phyloP scores from a whole-genome alignment of 2,329 filamentous ascomycete genomes.

The Camptophora hylomeconis region DNA sequence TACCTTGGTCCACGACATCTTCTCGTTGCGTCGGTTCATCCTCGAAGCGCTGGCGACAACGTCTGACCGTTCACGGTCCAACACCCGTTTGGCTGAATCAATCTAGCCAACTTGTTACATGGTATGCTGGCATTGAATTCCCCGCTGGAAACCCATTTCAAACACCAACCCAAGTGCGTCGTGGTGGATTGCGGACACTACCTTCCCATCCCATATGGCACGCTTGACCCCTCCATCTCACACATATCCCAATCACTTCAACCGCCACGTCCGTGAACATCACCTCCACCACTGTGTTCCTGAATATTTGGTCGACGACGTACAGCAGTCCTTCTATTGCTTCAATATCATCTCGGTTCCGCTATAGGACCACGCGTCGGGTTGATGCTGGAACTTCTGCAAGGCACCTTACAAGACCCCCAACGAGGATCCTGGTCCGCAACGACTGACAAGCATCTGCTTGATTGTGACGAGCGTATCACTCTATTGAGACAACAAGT shows the following conservation, averaged over 20 bases:
- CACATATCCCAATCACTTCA: too few relatives aligned
- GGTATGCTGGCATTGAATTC: slow-evolving; percentile 7
- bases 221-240: too few relatives aligned
- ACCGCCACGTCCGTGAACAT: too few relatives aligned
- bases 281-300: too few relatives aligned
- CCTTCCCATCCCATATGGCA: too few relatives aligned
- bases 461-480: too few relatives aligned
- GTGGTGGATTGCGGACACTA: too few relatives aligned
- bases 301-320: too few relatives aligned
- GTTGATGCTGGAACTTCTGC: slow-evolving; percentile 2
- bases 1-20: slow-evolving; percentile 8
- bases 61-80: not conserved
- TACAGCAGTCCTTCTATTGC: slow-evolving; percentile 4
- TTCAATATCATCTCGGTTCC: slow-evolving; percentile 3
- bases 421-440: not conserved
- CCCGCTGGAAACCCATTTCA: too few relatives aligned
- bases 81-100: too few relatives aligned
- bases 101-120: slow-evolving; percentile 5
- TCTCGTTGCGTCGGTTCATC: slow-evolving; percentile 7
- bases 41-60: slow-evolving; percentile 2
- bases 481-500: slow-evolving; percentile 2
- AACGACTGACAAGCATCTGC: slow-evolving; percentile 3
- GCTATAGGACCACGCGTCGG: slow-evolving; percentile 1
- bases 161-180: too few relatives aligned
- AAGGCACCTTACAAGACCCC: slow-evolving; percentile 4